These are phyloP conservation scores for Penicillium capsulatum DNA, from an alignment of 2,329 filamentous ascomycete species.

Conservation along the genomic window DNA sequence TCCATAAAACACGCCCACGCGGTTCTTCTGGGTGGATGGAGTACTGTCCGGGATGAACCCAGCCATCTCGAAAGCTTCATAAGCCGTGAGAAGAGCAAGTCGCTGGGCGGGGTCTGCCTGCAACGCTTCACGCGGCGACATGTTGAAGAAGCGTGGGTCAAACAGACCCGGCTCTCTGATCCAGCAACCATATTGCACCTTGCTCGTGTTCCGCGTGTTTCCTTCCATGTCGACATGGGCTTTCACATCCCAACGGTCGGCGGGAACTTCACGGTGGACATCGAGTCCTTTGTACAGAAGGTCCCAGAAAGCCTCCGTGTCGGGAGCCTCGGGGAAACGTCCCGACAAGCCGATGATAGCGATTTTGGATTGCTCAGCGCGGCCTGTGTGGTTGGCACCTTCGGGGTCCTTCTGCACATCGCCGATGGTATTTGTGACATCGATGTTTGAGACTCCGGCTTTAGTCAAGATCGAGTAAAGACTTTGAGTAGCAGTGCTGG, in stretches of 20 bases:
- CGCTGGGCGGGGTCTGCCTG: conserved; percentile 80
- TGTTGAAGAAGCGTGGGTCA: conserved; percentile 81
- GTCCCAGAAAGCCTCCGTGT: conserved; percentile 69
- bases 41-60: conserved; percentile 71
- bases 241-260: conserved; percentile 69
- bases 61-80: conserved; percentile 77
- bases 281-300: conserved; percentile 70
- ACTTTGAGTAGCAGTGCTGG: conserved; percentile 32
- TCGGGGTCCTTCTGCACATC: conserved; percentile 23
- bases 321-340: conserved; percentile 69
- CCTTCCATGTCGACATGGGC: conserved; percentile 68
- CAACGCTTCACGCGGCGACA: conserved; percentile 74
- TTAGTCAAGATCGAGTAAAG: conserved; percentile 32
- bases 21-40: conserved; percentile 59
- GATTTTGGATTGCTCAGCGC: conserved; percentile 57
- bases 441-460: conserved; percentile 22
- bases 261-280: conserved; percentile 58
- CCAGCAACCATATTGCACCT: conserved; percentile 72
- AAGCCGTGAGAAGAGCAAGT: conserved; percentile 69
- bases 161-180: conserved; percentile 72
- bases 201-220: conserved; percentile 70
- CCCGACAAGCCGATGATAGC: conserved; percentile 82
- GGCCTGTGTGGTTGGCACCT: conserved; percentile 26
- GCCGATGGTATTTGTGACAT: conserved; percentile 26
- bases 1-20: conserved; percentile 70